phyloP scores from a whole-genome alignment of 2,329 filamentous ascomycete species.

The Lasiodiplodia gonubiensis region DNA sequence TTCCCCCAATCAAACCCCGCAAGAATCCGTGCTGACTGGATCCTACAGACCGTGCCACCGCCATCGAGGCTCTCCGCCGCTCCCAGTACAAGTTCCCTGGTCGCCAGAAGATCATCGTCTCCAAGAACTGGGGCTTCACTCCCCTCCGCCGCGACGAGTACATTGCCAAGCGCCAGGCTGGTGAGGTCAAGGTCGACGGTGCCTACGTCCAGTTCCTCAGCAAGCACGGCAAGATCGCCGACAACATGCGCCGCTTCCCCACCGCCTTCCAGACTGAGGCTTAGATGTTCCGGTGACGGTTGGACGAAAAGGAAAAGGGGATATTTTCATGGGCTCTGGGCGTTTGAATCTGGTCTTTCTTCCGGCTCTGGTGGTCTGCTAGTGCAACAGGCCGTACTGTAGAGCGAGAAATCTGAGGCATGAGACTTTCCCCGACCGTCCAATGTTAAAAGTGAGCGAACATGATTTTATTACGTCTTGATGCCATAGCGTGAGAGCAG shows the following conservation, averaged over 20 bases:
- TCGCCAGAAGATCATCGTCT: conserved; percentile 99
- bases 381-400: conserved; percentile 25
- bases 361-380: conserved; percentile 19
- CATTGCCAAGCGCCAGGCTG: conserved; percentile 90
- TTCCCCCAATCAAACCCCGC: background rate
- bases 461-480: background rate
- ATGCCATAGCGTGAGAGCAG: too few relatives aligned
- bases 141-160: conserved; percentile 98
- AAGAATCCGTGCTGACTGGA: background rate
- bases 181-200: conserved; percentile 94
- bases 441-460: background rate
- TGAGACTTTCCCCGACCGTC: conserved; percentile 24
- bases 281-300: conserved; percentile 33
- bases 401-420: conserved; percentile 29
- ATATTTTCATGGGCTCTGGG: conserved; percentile 28
- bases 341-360: conserved; percentile 23
- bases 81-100: conserved; percentile 99
- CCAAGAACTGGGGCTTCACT: conserved; percentile 99
- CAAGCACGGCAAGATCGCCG: conserved; percentile 83
- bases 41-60: conserved; percentile 73
- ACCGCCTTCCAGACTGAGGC: conserved; percentile 71
- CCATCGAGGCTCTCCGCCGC: conserved; percentile 98
- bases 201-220: conserved; percentile 99
- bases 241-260: conserved; percentile 95
- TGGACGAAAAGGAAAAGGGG: conserved; percentile 24